Evolutionary conservation across 1,284 basidiomycete species (phyloP), one percentile per base, ranked within the genome.

Genomic region (Ceratobasidium sp.): DNA sequence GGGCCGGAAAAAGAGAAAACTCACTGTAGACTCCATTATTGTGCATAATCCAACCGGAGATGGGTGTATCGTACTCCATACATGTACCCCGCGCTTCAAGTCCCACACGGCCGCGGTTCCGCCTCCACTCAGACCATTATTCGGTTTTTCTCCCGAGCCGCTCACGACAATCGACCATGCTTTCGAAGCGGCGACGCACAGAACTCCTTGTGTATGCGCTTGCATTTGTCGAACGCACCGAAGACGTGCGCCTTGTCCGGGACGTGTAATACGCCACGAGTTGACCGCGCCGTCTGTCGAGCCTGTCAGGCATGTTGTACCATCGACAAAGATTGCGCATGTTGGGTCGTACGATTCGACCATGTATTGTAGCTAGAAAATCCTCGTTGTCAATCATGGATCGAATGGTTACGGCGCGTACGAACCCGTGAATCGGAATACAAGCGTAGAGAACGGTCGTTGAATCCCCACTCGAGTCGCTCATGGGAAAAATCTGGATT

Each of bases 101-200:
- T 98, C 97, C 97, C 97, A 99, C 7, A 98, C 80, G 17, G 92
- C 92, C 0, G 92, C 95, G 77, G 91, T 94, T 0, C 94, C 92
- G 80, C 98, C 95, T 77, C 89, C 88, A 22, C 1, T 40, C 8
- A 37, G 5, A 19, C 61, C 29, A 13, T 17, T 22, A 37, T n/a
- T 22, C 1, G 34, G 25, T 15, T 49, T 46, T 32, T 49, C 64
- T 11, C 46, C 61, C 6, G 94, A 93, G 6, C 95, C 95, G 78
- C 93, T 97, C 61, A 97, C 89, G 17, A 91, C 89, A 25, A 97
- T 81, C 1, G 93, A 94, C 95, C 95, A 98, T 0, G 91, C 85
- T 44, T 92, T 86, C 17, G 94, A 97, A 0, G 93, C 91, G 2
- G 91, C 86, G 1, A 98, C 86, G 80, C 90, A 92, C 0, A 88